Evolutionary conservation across 148 eudicot genomes (phyloP), one percentile per base, ranked within the genome.

Genomic region (Linanthus parryae): DNA sequence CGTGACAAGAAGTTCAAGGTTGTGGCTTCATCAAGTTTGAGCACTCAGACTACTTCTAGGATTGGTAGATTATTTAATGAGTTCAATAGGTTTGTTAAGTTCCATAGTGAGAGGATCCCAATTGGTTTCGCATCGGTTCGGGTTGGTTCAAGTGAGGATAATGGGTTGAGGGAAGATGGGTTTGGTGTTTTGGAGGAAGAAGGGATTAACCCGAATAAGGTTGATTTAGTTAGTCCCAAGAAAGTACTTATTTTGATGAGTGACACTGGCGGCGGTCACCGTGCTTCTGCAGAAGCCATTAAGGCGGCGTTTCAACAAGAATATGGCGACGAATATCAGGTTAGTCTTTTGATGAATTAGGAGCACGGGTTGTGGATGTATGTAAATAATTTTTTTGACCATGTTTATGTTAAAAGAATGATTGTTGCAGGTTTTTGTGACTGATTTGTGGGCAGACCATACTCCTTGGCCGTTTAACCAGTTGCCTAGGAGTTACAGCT

Each of bases 401-500:
- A 8, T 79, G 67, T 74, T n/a, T 24, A 24, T 44, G 56, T 60
- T 68, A 78, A 72, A 54, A 60, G 81, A 68, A n/a, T n/a, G 57
- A 61, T 33, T 64, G 54, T 58, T 86, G 73, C 89, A 92, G 98
- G 96, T 92, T 21, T 92, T 79, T 72, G 75, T 92, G 64, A 82
- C 88, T 45, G 98, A 92, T 76, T 79, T 92, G 54, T 92, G 98
- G 98, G 69, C 96, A 19, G 96, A 84, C 56, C 98, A 92, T 48
- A 92, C 98, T 16, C 97, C 96, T 20, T 92, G 98, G 98, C 94
- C 98, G 8, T 92, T 92, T 62, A 92, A 92, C 61, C 98, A 92
- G 65, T 64, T 92, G 63, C 98, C 98, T 36, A 84, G 75, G 77
- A 92, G 96, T 69, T 92, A 92, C 59, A 92, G 77, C 75, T 87